Evolutionary conservation across 1,284 basidiomycete species (phyloP).

Genomic region (Ceratobasidium sp.): DNA sequence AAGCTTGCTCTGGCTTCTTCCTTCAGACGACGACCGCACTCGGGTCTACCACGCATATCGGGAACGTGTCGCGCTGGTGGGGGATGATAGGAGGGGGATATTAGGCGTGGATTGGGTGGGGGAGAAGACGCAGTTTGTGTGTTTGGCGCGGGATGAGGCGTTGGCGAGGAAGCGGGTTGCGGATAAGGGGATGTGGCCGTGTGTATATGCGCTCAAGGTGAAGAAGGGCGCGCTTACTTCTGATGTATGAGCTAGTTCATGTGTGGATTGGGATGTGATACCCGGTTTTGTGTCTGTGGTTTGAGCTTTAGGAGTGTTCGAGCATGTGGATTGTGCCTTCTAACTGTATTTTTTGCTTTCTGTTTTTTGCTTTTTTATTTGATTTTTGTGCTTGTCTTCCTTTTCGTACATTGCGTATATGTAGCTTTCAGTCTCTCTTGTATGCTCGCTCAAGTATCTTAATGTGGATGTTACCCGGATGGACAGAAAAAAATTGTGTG

Average conservation of each 20-base stretch:
- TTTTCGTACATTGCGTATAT: too few species aligned
- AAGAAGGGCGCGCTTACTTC: conserved; percentile 37
- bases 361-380: too few species aligned
- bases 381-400: too few species aligned
- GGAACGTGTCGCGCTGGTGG: conserved; percentile 12
- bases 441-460: too few species aligned
- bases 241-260: conserved; percentile 29
- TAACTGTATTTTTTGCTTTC: too few species aligned
- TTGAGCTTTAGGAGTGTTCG: too few species aligned
- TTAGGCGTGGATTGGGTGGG: conserved; percentile 32
- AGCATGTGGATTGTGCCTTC: too few species aligned
- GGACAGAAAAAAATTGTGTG: too few species aligned
- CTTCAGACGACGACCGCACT: conserved; percentile 22
- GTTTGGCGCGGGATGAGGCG: conserved; percentile 31
- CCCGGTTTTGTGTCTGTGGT: too few species aligned
- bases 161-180: conserved; percentile 29
- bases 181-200: conserved; percentile 34
- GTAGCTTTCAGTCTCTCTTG: too few species aligned
- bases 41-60: conserved; percentile 21
- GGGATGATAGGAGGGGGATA: conserved; percentile 9
- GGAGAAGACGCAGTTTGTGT: conserved; percentile 33
- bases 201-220: conserved; percentile 34
- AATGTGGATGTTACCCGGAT: too few species aligned
- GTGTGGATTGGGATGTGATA: too few species aligned
- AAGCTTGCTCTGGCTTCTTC: conserved; percentile 7